Evolutionary conservation across 2,329 filamentous ascomycete genomes (phyloP).

Genomic region (Monosporascus ibericus): DNA sequence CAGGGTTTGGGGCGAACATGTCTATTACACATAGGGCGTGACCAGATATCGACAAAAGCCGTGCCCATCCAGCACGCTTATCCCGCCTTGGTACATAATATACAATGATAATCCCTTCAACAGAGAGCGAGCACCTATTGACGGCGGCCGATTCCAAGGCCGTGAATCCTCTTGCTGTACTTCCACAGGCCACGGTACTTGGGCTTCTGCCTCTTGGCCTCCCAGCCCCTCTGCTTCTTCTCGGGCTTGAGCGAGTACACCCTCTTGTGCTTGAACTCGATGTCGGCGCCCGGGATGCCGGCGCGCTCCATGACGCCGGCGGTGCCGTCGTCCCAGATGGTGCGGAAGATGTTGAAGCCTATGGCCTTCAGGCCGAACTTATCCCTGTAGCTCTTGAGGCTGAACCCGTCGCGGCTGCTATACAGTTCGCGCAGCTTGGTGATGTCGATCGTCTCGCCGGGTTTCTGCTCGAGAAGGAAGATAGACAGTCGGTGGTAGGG

Average conservation of each 20-base stretch:
- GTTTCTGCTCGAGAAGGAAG: constrained; percentile 74
- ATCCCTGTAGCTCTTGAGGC: constrained; percentile 66
- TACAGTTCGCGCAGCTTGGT: constrained; percentile 49
- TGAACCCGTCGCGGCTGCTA: constrained; percentile 59
- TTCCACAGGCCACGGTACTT: constrained; percentile 62
- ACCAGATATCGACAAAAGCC: no score
- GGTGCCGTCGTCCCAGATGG: constrained; percentile 82
- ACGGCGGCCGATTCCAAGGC: constrained; percentile 11
- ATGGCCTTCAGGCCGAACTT: constrained; percentile 65
- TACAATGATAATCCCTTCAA: no score
- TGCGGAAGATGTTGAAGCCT: constrained; percentile 83
- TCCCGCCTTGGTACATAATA: no score
- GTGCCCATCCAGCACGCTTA: no score
- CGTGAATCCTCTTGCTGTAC: constrained; percentile 53
- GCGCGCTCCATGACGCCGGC: constrained; percentile 80
- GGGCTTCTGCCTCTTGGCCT: constrained; percentile 57
- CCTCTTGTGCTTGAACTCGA: constrained; percentile 80
- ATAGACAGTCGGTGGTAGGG: constrained; percentile 86
- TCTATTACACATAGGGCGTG: no score
- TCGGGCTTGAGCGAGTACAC: constrained; percentile 61
- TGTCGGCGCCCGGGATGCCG: constrained; percentile 65
- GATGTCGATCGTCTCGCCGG: constrained; percentile 53
- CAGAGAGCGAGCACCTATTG: constrained; percentile 2
- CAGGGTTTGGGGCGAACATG: no score
- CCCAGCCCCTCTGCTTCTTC: constrained; percentile 58